Base-by-base conservation (phyloP, 495 filamentous ascomycete species). In the Jackrogersella multiformis region DNA sequence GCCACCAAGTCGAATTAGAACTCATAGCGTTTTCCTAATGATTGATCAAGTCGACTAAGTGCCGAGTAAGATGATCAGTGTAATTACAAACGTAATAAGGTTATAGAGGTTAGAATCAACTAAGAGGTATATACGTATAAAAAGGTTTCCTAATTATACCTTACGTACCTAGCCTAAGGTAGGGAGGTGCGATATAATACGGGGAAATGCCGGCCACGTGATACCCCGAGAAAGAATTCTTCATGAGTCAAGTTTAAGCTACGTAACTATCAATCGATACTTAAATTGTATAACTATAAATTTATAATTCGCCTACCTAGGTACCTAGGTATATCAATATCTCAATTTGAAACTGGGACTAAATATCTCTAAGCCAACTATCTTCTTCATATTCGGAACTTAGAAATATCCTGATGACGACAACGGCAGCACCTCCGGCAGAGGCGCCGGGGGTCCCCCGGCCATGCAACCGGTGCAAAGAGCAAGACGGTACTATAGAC, bases 401-500 rank as follows among this genome's bases (percentile, higher is more conserved):
- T 21, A 21, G 9, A 9, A 21, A 7, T 9, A 35, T 44, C 52
- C 46, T 49, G 48, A 70, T 65, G 61, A 70, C 67, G 51, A 65
- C 67, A 65, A 26, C 67, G 56, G 51, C 56, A 46, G 24, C 41
- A 49, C 32, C 51, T 21, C 51, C 64, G 57, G 48, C 69, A 10
- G 64, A 61, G 5, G 39, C 64, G 21, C 44, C 34, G 41, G 56
- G 60, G 61, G 7, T 30, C 26, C 28, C 53, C 12, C 65, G 58
- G 57, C 61, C 54, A 20, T 81, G 79, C 69, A 75, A 74, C 55
- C 75, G 78, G 66, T 81, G 79, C 66, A 73, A 71, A 52, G 69
- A 74, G 21, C 68, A 69, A 2, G 64, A 66, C 28, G 74, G 74
- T 5, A 74, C 75, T 8, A 71, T 77, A 51, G 66, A 74, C 34